Evolutionary conservation across 2,329 filamentous ascomycete species (phyloP).

Genomic region (Scedosporium boydii): DNA sequence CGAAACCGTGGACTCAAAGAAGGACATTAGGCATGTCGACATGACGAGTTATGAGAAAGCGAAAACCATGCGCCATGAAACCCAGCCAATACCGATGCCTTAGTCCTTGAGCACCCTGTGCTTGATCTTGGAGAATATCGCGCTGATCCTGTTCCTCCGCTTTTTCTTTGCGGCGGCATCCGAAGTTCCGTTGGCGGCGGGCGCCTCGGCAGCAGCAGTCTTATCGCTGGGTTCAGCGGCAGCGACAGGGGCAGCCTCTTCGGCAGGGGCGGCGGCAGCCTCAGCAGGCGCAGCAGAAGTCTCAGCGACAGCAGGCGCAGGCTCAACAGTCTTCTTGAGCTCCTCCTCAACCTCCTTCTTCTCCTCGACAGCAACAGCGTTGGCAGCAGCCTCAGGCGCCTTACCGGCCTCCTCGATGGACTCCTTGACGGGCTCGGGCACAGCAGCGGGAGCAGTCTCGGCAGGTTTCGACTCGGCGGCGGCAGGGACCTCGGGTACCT

Average conservation of each 20-base stretch:
- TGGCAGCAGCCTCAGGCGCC: conserved; percentile 62
- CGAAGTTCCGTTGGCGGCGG: conserved; percentile 13
- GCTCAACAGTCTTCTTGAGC: conserved; percentile 42
- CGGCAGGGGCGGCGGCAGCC: neutral
- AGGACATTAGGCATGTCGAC: neutral
- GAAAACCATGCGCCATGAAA: neutral
- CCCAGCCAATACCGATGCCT: neutral
- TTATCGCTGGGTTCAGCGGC: conserved; percentile 4
- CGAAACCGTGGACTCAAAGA: too few relatives aligned
- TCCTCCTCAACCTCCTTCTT: conserved; percentile 69
- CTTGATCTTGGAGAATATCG: conserved; percentile 44
- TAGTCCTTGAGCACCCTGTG: conserved; percentile 1
- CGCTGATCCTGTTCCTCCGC: conserved; percentile 57
- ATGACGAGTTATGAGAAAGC: neutral
- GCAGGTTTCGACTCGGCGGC: conserved; percentile 56
- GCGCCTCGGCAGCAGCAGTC: conserved; percentile 8
- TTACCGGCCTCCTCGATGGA: conserved; percentile 48
- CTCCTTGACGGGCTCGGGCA: conserved; percentile 34
- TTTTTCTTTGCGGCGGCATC: conserved; percentile 43
- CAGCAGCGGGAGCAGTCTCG: conserved; percentile 31
- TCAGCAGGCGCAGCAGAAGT: conserved; percentile 6
- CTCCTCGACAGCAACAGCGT: conserved; percentile 59
- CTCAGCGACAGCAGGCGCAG: conserved; percentile 11
- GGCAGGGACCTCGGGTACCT: conserved; percentile 48
- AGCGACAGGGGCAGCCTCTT: neutral